Base-by-base conservation (phyloP, 139 green algal species). In the Pedinophyceae sp. region DNA sequence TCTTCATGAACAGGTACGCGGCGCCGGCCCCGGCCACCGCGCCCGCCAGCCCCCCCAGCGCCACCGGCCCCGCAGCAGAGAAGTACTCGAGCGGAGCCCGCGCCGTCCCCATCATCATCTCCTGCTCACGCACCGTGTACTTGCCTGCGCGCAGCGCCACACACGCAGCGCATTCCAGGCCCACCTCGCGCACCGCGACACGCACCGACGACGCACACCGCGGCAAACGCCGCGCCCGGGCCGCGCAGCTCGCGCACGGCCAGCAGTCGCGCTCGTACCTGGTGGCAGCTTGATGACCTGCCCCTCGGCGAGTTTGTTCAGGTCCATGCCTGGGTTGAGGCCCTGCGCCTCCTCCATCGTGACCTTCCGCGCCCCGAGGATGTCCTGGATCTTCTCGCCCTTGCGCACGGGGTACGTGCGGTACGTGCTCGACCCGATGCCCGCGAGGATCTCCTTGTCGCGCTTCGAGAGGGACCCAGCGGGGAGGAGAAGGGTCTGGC, bases 51-150 rank as follows among this genome's bases (percentile, higher is more conserved):
- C 34, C 34, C 34, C 10, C 34, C 34, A 43, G 34, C 34, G 13
- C 13, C 34, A 43, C 10, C 10, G 34, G 34, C 34, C 10, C 7
- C 13, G 34, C 34, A 7, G 34, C 7, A 7, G 34, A 7, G 13
- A 43, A 43, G 34, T 19, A 43, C 34, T 7, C 34, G 13, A 19
- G 10, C 7, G 34, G 34, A 43, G 34, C 34, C 34, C 34, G 10
- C 34, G 34, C 34, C 34, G 34, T 43, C 34, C 34, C 34, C 7
- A 77, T 83, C 25, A 94, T 59, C 82, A 91, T 89, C 68, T 94
- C 84, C n/a, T 75, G 70, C 68, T 94, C 84, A 2, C 84, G 67
- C 13, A 85, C 76, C 0, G 80, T 89, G 77, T 88, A 92, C 73
- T 87, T 87, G 65, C 77, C 71, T 57, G 67, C 68, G 0, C 78